Conservation (phyloP, 441 rosid genomes). For the Populus trichocarpa region DNA sequence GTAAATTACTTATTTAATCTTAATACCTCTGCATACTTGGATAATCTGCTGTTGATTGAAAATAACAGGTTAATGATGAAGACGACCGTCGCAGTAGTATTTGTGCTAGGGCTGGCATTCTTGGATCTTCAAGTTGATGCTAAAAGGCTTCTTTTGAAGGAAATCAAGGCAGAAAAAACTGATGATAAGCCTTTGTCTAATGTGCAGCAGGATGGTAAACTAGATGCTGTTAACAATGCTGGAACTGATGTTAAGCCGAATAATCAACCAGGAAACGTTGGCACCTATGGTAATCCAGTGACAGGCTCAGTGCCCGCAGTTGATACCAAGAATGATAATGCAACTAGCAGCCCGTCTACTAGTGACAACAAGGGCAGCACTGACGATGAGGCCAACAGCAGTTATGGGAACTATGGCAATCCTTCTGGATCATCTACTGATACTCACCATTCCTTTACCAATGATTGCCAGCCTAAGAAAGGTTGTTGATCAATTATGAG, state of each 20-base stretch:
- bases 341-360: neutral
- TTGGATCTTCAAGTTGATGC: slow-evolving; percentile 23
- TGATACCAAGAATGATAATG: neutral
- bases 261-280: slow-evolving; percentile 5
- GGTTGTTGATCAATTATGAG: slow-evolving; percentile 4
- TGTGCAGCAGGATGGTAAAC: neutral
- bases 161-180: neutral
- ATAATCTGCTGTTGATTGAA: neutral
- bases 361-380: neutral
- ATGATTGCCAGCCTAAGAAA: slow-evolving; percentile 22
- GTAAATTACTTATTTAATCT: slow-evolving; percentile 2
- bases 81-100: slow-evolving; percentile 9
- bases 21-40: neutral
- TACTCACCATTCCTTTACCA: slow-evolving; percentile 21
- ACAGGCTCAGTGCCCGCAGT: slow-evolving; percentile 1
- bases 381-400: slow-evolving; percentile 22
- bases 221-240: neutral
- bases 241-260: slow-evolving; percentile 8
- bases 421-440: slow-evolving; percentile 30
- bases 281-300: neutral
- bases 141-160: slow-evolving; percentile 12
- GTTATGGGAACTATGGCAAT: slow-evolving; percentile 22
- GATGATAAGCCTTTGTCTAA: neutral
- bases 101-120: slow-evolving; percentile 18
- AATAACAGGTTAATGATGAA: slow-evolving; percentile 21